Conservation (phyloP, 1,139 yeast genomes). For the Zygosaccharomyces pseudobailii region DNA sequence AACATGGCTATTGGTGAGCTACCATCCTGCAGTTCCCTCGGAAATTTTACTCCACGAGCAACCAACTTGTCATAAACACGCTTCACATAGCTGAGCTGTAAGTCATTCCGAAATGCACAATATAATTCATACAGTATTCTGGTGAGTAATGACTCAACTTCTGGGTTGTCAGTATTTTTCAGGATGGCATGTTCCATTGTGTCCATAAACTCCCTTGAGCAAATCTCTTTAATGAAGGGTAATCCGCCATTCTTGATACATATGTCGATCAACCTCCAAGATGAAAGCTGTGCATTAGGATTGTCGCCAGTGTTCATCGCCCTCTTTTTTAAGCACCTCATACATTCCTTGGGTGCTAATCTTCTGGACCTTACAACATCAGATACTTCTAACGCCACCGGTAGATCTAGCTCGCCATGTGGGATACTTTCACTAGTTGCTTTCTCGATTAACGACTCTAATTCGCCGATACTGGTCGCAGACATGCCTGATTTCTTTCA, state of each 20-base stretch:
- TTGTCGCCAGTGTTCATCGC: conserved; percentile 54
- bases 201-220: conserved; percentile 85
- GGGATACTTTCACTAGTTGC: conserved; percentile 92
- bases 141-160: conserved; percentile 58
- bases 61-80: conserved; percentile 56
- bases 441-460: conserved; percentile 62
- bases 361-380: conserved; percentile 83
- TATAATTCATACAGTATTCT: conserved; percentile 75
- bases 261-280: conserved; percentile 73
- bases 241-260: conserved; percentile 92
- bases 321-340: conserved; percentile 76
- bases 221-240: conserved; percentile 74
- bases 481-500: conserved; percentile 5
- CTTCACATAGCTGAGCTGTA: conserved; percentile 62
- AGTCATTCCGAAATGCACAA: conserved; percentile 62
- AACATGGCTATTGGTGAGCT: conserved; percentile 40
- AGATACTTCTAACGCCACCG: conserved; percentile 78
- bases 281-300: conserved; percentile 72
- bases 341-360: conserved; percentile 76
- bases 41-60: conserved; percentile 65
- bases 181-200: conserved; percentile 46
- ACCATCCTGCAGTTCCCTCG: conserved; percentile 42
- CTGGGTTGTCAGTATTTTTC: conserved; percentile 38
- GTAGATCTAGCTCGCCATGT: conserved; percentile 74
- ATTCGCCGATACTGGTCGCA: conserved; percentile 39